Percentiles rank a stretch among this genome's conserved stretches.
Evolutionary conservation across 148 eudicot genomes (phyloP).

Genomic region (Fagopyrum tataricum): DNA sequence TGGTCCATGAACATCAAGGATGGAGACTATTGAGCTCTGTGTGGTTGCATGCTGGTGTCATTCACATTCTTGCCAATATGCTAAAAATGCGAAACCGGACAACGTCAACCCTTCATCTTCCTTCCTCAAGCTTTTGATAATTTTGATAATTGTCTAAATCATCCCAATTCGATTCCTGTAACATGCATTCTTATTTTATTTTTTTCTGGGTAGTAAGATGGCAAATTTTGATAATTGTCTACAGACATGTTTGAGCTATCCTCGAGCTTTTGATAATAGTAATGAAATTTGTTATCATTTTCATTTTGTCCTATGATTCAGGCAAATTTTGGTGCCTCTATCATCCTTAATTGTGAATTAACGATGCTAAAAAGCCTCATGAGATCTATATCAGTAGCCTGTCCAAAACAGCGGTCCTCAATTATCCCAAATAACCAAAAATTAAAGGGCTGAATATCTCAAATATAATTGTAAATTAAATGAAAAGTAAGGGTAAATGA

Average conservation of each 20-base stretch:
- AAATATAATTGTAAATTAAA: too few species aligned
- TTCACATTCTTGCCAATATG: constrained; percentile 86
- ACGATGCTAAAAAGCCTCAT: constrained; percentile 14
- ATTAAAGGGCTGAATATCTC: not conserved
- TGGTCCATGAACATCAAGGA: constrained; percentile 57
- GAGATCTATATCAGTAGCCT: constrained; percentile 6
- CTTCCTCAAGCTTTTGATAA: too few species aligned
- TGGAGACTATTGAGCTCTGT: constrained; percentile 88
- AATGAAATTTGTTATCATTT: constrained; percentile 60
- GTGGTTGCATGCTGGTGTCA: constrained; percentile 93
- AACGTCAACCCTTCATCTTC: too few species aligned
- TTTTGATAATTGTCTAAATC: too few species aligned
- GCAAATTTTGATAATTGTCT: too few species aligned
- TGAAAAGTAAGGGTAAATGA: too few species aligned
- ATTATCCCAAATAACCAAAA: not conserved
- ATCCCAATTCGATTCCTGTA: too few species aligned
- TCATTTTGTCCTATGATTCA: constrained; percentile 68
- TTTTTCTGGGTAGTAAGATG: too few species aligned
- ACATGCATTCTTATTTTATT: too few species aligned
- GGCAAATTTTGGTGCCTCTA: constrained; percentile 80
- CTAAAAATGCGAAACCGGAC: too few species aligned
- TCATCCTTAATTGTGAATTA: constrained; percentile 40
- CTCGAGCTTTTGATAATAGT: constrained; percentile 74
- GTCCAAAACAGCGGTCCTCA: not conserved
- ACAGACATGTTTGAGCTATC: constrained; percentile 90